Conservation (phyloP, 306 rosid species). For the Begonia masoniana region DNA sequence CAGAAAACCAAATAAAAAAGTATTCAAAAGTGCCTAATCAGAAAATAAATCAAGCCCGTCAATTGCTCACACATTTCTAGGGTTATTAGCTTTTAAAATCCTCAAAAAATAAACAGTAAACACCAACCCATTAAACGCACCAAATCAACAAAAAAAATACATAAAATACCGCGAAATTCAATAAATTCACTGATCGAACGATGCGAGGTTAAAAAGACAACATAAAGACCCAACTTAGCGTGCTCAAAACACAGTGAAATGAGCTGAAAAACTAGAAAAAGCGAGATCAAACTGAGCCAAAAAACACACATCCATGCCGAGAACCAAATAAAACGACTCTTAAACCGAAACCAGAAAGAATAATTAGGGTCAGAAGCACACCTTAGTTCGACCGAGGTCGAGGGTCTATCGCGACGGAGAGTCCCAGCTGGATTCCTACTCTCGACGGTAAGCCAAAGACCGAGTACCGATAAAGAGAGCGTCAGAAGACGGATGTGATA, state of each 20-base stretch:
- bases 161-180: constrained; percentile 3
- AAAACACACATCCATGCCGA: background rate
- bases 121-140: background rate
- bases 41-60: background rate
- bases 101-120: constrained; percentile 2
- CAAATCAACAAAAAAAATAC: background rate
- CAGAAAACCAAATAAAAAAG: constrained; percentile 3
- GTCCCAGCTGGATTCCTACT: constrained; percentile 2
- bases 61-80: constrained; percentile 6
- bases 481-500: constrained; percentile 6
- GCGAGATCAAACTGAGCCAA: constrained; percentile 1
- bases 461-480: constrained; percentile 16
- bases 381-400: constrained; percentile 3
- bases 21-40: constrained; percentile 1
- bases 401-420: background rate
- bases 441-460: constrained; percentile 6
- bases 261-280: constrained; percentile 1
- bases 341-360: background rate
- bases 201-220: background rate
- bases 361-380: background rate
- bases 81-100: constrained; percentile 8
- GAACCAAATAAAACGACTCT: background rate
- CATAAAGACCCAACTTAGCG: background rate
- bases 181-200: background rate
- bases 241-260: background rate